Evolutionary conservation across 306 rosid species (phyloP), one percentile per base, ranked within the genome.

Genomic region (Sesbania bispinosa): DNA sequence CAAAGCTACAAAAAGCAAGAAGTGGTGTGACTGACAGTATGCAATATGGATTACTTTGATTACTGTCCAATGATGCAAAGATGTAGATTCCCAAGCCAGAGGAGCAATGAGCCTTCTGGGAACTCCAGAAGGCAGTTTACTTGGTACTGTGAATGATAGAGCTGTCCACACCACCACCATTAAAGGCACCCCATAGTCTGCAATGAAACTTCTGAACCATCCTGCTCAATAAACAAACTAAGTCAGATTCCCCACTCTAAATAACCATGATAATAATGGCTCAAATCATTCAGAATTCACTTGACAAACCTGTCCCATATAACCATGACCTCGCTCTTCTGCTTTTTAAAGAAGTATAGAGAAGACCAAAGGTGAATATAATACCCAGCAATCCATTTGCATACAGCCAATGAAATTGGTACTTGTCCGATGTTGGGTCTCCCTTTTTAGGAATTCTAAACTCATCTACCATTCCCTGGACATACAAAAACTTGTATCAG

Each of bases 321-420:
- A 83, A 76, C 98, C 97, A 93, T 26, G 93, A 85, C 75, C 98
- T 85, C 0, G 97, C 98, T 70, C 75, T 88, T 82, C 97, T 85
- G 80, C 90, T 90, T 71, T 82, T 93, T 23, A 90, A 72, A 39
- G 97, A 73, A 62, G 93, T 85, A 67, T 29, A 85, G 38, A 93
- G 96, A 66, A 93, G 87, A 39, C 97, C 96, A 67, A 79, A 76
- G 71, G 88, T 80, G 80, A 90, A 90, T 75, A 93, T 67, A 62
- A 87, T 23, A n/a, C 89, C 97, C 38, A 93, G 60, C 53, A 93
- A 63, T 64, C 97, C 98, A 79, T 93, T 93, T 27, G 82, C 73
- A 73, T 90, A 93, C 42, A 82, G 72, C 93, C 92, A 88, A 45
- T 77, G 84, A 74, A 84, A 83, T 39, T 86, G 80, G 63, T 80